Percentiles rank a stretch among this genome's conserved stretches.
These are phyloP conservation scores for Erigeron philadelphicus DNA, from an alignment of 140 eudicot species.

Conservation along the genomic window DNA sequence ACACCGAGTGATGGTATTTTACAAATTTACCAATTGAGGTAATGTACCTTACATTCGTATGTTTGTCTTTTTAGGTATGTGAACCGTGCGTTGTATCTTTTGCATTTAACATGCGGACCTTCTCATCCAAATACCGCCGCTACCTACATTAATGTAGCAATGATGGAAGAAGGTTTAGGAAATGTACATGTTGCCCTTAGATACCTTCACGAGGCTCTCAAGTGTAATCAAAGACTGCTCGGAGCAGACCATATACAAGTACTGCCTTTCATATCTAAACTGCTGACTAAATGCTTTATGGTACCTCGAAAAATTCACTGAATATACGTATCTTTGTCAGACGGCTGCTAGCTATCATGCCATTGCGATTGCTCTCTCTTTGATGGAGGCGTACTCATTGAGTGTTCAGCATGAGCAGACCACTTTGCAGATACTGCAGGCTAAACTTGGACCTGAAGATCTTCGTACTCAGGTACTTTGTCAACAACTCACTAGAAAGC, in stretches of 20 bases:
- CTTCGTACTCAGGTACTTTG: constrained; percentile 81
- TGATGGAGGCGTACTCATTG: constrained; percentile 94
- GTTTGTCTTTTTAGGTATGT: constrained; percentile 58
- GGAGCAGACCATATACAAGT: constrained; percentile 96
- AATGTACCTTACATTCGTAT: constrained; percentile 16
- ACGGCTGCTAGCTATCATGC: constrained; percentile 99
- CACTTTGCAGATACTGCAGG: constrained; percentile 83
- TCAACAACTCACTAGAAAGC: background rate
- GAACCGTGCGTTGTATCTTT: constrained; percentile 84
- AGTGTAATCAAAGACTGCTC: constrained; percentile 84
- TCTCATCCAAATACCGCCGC: constrained; percentile 98
- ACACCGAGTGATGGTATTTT: background rate
- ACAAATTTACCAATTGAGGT: background rate
- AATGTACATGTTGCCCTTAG: constrained; percentile 92
- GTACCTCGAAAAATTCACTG: constrained; percentile 5
- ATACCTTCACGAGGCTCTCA: constrained; percentile 91
- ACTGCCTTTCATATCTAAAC: constrained; percentile 21
- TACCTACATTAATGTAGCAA: constrained; percentile 86
- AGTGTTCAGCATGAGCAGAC: constrained; percentile 99
- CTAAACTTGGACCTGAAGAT: constrained; percentile 95
- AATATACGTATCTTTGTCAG: constrained; percentile 34
- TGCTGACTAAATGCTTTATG: background rate
- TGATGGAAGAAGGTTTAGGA: constrained; percentile 99
- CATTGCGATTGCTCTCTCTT: constrained; percentile 92
- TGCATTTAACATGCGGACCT: constrained; percentile 91